phyloP scores from a whole-genome alignment of 805 yeast genomes.

The Brettanomyces bruxellensis region DNA sequence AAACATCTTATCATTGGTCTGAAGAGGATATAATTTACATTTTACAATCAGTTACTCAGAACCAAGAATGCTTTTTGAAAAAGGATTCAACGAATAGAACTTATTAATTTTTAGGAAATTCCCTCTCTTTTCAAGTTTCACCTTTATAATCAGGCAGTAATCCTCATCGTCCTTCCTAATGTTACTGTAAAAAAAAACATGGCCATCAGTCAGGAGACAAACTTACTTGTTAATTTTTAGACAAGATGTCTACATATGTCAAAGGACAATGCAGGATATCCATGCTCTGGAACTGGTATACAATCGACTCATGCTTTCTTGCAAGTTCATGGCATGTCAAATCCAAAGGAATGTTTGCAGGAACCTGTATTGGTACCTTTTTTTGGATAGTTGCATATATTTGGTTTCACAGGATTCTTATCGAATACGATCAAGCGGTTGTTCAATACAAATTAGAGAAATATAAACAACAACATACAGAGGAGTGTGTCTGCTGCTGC shows the following conservation, averaged over 20 bases:
- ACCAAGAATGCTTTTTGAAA: no score
- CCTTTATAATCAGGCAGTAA: no score
- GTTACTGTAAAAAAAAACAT: no score
- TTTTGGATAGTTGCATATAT: conserved; percentile 47
- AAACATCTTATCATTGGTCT: no score
- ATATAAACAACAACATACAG: neutral
- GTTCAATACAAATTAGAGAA: conserved; percentile 12
- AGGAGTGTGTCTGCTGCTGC: conserved; percentile 2
- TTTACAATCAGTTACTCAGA: no score
- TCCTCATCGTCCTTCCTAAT: no score
- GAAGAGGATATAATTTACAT: no score
- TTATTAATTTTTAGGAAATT: no score
- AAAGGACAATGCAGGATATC: conserved; percentile 3
- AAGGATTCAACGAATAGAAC: no score
- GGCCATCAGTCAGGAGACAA: no score
- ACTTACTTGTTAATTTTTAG: neutral
- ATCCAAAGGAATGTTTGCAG: conserved; percentile 55
- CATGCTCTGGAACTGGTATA: conserved; percentile 72
- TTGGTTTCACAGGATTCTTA: conserved; percentile 44
- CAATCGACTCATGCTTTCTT: conserved; percentile 57
- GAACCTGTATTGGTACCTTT: conserved; percentile 66
- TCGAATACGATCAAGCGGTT: conserved; percentile 41
- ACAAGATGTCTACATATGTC: neutral
- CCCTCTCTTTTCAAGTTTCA: no score
- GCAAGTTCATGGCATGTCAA: conserved; percentile 55